Evolutionary conservation across 495 filamentous ascomycete genomes (phyloP).

Genomic region (Hypoxylon fuscum): DNA sequence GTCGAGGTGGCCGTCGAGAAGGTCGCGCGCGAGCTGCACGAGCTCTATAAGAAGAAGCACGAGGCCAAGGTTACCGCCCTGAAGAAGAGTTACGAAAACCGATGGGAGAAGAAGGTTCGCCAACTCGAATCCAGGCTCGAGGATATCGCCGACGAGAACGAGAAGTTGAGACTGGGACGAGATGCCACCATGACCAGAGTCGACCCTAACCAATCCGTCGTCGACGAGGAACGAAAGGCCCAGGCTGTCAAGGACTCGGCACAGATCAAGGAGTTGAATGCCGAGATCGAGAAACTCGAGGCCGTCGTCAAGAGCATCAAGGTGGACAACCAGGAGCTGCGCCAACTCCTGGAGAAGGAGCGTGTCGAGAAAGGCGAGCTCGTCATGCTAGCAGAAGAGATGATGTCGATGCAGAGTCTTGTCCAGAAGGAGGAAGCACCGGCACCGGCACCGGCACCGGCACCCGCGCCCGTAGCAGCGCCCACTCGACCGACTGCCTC

Average conservation of each 20-base stretch:
- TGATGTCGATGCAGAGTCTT: slow-evolving; percentile 69
- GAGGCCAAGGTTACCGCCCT: slow-evolving; percentile 92
- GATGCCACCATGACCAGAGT: slow-evolving; percentile 72
- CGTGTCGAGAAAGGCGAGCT: slow-evolving; percentile 92
- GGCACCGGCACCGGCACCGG: background rate
- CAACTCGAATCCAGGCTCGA: slow-evolving; percentile 77
- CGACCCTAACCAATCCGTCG: slow-evolving; percentile 56
- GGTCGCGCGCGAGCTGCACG: slow-evolving; percentile 87
- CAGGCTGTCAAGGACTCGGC: slow-evolving; percentile 60
- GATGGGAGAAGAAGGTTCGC: slow-evolving; percentile 84
- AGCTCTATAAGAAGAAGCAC: slow-evolving; percentile 95
- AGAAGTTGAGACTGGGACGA: slow-evolving; percentile 70
- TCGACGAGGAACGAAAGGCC: slow-evolving; percentile 58
- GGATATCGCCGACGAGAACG: slow-evolving; percentile 73
- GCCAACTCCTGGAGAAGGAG: slow-evolving; percentile 75
- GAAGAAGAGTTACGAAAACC: slow-evolving; percentile 91
- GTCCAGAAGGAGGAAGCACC: slow-evolving; percentile 26
- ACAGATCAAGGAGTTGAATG: slow-evolving; percentile 66
- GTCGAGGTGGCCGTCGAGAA: slow-evolving; percentile 91
- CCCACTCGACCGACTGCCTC: slow-evolving; percentile 19
- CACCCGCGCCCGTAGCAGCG: background rate
- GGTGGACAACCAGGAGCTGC: slow-evolving; percentile 69
- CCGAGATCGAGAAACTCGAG: slow-evolving; percentile 74
- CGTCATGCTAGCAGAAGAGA: slow-evolving; percentile 90
- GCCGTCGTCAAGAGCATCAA: slow-evolving; percentile 72